Base-by-base conservation (phyloP, 1,139 yeast genomes). In the Hansenula lynferdii region DNA sequence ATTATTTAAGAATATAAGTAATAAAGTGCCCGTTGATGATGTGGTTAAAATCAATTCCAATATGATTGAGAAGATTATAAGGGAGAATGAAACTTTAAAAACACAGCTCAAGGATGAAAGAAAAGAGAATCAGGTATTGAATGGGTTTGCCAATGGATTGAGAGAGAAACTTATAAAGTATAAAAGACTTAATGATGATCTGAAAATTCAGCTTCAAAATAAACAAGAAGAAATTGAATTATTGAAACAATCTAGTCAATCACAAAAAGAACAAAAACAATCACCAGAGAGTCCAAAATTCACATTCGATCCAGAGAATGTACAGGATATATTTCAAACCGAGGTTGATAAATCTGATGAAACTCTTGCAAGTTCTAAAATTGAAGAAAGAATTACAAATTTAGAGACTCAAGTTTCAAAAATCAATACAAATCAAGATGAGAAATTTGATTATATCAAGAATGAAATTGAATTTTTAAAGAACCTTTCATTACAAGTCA, bases 61-160 rank as follows among this genome's bases (percentile, higher is more conserved):
- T 29, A 50, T 50, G 54, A 39, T 51, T 17, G 52, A 51, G 31
- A 51, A 51, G 37, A 43, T 49, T 33, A 47, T 51, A 19, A 45
- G 45, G 24, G 47, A 50, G 34, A 51, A 50, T 31, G 51, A 50
- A 26, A 26, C 30, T 4, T 40, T 49, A 15, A 44, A 43, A 15
- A 18, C n/a, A 6, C 38, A 37, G n/a, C 24, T 40, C 17, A 43
- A 36, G 9, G 43, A 43, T 8, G 26, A 31, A 9, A 28, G 22
- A 25, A 41, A 32, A 11, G 50, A 49, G 19, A 44, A 34, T n/a
- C 48, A 49, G 1, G 16, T 47, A 31, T 27, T 50, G 8, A 47
- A 43, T 28, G 32, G 40, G 3, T 42, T 41, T 29, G 52, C 54
- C 5, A 45, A 41, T 20, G 50, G 47, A 0, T 31, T 49, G 29